Base-by-base conservation (phyloP, 306 rosid genomes). In the Rubus idaeus region DNA sequence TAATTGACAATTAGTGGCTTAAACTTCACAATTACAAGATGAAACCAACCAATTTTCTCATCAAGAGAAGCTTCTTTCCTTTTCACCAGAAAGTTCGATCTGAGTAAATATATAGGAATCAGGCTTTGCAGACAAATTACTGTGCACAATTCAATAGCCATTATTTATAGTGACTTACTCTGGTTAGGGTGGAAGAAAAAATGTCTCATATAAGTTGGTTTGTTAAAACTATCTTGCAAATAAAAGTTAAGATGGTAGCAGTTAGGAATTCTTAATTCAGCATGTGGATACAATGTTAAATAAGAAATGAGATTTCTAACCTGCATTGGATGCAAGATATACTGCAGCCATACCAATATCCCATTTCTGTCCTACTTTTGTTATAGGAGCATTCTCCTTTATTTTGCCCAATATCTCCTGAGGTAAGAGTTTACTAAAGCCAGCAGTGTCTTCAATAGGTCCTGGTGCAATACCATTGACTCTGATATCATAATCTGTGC, bases 401-500 rank as follows among this genome's bases (percentile, higher is more conserved):
- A 12, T 4, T 37, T 50, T 20, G 73, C 11, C 10, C 55, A 51
- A 41, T 10, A 76, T 76, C 66, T 76, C 74, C 64, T 76, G 42
- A 76, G 79, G 79, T 41, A 44, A 67, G 30, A 66, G 79, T 52
- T 76, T 76, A 23, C 73, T 52, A 35, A 76, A 76, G 18, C 66
- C 79, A 53, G 73, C 45, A 41, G 79, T 66, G 52, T 76, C 56
- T 16, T 14, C 79, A 53, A 76, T 76, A 40, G 79, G 73, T 21
- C 79, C 79, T 14, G 79, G 79, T 17, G 79, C 79, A 53, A 76
- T 66, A 20, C 79, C 79, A 52, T 76, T 76, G 17, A 76, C 79
- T 66, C 74, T 52, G 23, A 75, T 75, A 75, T 64, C 79, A 64
- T 75, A 64, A 67, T 75, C 79, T 50, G 79, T 75, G 20, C 79